phyloP scores from a whole-genome alignment of 1,139 yeast species.

The Yamadazyma jaroonii region DNA sequence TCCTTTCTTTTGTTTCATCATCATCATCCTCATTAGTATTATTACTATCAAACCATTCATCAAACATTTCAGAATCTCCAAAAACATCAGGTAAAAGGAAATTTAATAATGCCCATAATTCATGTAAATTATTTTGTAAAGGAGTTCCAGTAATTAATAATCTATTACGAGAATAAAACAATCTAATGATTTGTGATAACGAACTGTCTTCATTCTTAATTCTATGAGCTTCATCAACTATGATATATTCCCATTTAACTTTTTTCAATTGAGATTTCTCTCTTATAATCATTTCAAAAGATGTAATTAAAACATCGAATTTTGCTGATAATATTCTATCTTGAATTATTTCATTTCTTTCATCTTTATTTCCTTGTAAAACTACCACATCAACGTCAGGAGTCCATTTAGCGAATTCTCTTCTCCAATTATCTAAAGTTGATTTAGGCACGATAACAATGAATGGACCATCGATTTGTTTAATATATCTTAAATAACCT shows the following conservation, averaged over 20 bases:
- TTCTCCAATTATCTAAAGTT: conserved; percentile 91
- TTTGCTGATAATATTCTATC: conserved; percentile 63
- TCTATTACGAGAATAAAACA: conserved; percentile 81
- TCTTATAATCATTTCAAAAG: conserved; percentile 89
- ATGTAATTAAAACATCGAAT: conserved; percentile 86
- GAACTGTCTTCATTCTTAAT: conserved; percentile 92
- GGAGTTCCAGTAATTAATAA: conserved; percentile 95
- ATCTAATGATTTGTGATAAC: conserved; percentile 82
- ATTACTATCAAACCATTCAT: conserved; percentile 72
- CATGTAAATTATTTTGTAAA: conserved; percentile 89
- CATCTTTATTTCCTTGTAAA: conserved; percentile 84
- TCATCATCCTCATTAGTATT: conserved; percentile 18
- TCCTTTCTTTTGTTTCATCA: conserved; percentile 41
- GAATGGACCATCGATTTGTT: conserved; percentile 84
- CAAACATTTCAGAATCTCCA: conserved; percentile 85
- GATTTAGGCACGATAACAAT: conserved; percentile 93
- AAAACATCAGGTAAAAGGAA: conserved; percentile 92
- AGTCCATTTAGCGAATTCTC: conserved; percentile 93
- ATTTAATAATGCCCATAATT: conserved; percentile 90
- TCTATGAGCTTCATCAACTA: conserved; percentile 96
- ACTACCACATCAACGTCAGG: conserved; percentile 90
- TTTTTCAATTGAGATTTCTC: conserved; percentile 81
- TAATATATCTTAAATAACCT: conserved; percentile 79
- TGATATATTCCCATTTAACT: conserved; percentile 88
- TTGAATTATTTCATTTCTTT: conserved; percentile 60